A percentile compares a stretch with the other conserved stretches of the same genome.
Conservation (phyloP, 1,284 basidiomycete species). For the Tremellales sp. region DNA sequence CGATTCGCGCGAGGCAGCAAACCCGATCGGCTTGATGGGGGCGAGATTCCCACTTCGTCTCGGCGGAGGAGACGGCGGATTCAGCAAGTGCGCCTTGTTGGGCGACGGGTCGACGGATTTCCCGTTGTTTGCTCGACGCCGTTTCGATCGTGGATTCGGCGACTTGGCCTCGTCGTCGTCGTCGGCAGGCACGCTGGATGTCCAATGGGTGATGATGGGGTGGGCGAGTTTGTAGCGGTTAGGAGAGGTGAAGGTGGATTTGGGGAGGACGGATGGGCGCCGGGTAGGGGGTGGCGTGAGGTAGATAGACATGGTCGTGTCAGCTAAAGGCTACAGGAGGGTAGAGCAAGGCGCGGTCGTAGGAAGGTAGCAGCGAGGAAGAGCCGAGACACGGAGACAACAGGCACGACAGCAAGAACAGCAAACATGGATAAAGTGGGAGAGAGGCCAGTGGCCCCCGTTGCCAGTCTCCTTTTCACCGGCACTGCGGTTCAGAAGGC, state of each 20-base stretch:
- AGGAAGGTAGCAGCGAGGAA: constrained; percentile 1
- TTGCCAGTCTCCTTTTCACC: neutral
- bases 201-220: neutral
- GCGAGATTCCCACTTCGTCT: constrained; percentile 12
- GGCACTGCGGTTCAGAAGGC: neutral
- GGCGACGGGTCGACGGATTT: constrained; percentile 9
- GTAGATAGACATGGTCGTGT: no score
- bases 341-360: neutral
- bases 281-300: constrained; percentile 15
- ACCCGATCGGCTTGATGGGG: constrained; percentile 42
- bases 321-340: no score
- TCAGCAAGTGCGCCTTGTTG: constrained; percentile 3
- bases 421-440: neutral
- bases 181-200: constrained; percentile 4
- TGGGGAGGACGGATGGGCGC: constrained; percentile 3
- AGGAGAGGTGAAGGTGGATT: neutral
- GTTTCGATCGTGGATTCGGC: constrained; percentile 17
- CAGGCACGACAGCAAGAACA: neutral
- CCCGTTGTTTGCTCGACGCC: constrained; percentile 15
- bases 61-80: constrained; percentile 4
- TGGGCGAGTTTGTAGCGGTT: neutral
- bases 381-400: neutral
- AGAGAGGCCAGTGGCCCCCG: neutral
- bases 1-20: constrained; percentile 36
- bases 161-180: constrained; percentile 8